Base-by-base conservation (phyloP, 352 stramenopile genomes). In the Globisporangium nodosum region DNA sequence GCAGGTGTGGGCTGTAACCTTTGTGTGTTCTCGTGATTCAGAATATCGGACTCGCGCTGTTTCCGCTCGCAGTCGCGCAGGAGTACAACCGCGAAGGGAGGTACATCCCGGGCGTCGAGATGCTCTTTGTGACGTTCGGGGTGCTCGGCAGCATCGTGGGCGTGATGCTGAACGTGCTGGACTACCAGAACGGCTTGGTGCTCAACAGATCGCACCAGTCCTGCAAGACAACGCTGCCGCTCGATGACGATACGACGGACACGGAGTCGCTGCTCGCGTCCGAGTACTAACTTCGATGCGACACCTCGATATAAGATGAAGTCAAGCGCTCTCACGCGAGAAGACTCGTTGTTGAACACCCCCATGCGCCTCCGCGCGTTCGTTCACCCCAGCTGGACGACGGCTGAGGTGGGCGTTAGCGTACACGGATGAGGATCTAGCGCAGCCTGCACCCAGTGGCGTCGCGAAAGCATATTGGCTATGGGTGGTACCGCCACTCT, bases 31-130 rank as follows among this genome's bases (percentile, higher is more conserved):
- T 18, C 15, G 18, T 15, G 24, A 2, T 7, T 42, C 48, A 94
- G 81, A 94, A 94, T 60, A 86, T 94, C 46, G 85, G 85, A 0
- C 71, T 95, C 21, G 80, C 85, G 49, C 59, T 90, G 24, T 91
- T 94, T 59, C 85, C 85, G 20, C 60, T 94, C 9, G 72, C 76
- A 0, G 85, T 94, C n/a, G 85, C 85, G 0, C 70, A 78, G 16
- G 78, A 88, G 56, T 91, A 88, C 67, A 85, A 82, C 57, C 67
- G 77, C 50, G 71, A 85, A 30, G 76, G 86, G 33, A 65, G 68
- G 12, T 94, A 94, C 69, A 90, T 92, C 55, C 84, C 84, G 1
- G 75, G 76, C 39, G 85, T 94, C 49, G 85, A 94, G 56, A 73
- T 91, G 63, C 72, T 92, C 6, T 94, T 94, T 57, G 81, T 90